Conservation (phyloP, 2,329 filamentous ascomycete genomes). For the Aspergillus pseudoterreus region DNA sequence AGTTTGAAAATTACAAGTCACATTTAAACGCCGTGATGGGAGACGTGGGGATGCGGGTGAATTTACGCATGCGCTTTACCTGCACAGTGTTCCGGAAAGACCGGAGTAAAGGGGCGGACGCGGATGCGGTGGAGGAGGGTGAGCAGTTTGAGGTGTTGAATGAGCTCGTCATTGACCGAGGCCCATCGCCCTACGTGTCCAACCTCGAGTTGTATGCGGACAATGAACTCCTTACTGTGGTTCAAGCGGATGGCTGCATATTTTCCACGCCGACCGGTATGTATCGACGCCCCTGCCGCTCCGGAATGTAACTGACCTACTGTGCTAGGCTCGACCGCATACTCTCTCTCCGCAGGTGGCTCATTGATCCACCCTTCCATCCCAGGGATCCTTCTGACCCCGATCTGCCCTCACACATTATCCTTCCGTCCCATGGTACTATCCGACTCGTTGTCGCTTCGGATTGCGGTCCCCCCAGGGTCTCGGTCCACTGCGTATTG, state of each 20-base stretch:
- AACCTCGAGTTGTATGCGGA: slow-evolving; percentile 96
- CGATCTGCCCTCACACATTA: slow-evolving; percentile 94
- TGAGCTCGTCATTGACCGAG: slow-evolving; percentile 96
- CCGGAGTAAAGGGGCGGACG: slow-evolving; percentile 40
- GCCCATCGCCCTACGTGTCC: slow-evolving; percentile 93
- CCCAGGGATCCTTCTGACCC: slow-evolving; percentile 91
- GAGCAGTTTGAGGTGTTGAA: slow-evolving; percentile 98
- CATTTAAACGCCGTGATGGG: slow-evolving; percentile 90
- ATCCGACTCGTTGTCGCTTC: slow-evolving; percentile 87
- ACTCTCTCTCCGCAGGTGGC: slow-evolving; percentile 91
- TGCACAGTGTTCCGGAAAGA: slow-evolving; percentile 87
- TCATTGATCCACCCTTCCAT: slow-evolving; percentile 96
- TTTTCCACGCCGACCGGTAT: slow-evolving; percentile 89
- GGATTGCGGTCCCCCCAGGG: slow-evolving; percentile 77
- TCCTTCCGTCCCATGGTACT: slow-evolving; percentile 98
- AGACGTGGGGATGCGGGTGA: slow-evolving; percentile 92
- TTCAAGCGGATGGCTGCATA: slow-evolving; percentile 96
- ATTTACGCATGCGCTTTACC: slow-evolving; percentile 97
- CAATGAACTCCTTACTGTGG: slow-evolving; percentile 87
- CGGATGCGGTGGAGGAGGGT: slow-evolving; percentile 70
- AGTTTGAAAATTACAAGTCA: slow-evolving; percentile 83
- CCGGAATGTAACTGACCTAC: slow-evolving; percentile 5
- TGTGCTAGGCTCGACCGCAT: slow-evolving; percentile 70
- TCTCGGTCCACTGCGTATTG: slow-evolving; percentile 94
- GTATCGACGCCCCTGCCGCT: slow-evolving; percentile 3